These are phyloP conservation scores for Spongospora subterranea DNA, from an alignment of 208 protist genomes.

Conservation along the genomic window DNA sequence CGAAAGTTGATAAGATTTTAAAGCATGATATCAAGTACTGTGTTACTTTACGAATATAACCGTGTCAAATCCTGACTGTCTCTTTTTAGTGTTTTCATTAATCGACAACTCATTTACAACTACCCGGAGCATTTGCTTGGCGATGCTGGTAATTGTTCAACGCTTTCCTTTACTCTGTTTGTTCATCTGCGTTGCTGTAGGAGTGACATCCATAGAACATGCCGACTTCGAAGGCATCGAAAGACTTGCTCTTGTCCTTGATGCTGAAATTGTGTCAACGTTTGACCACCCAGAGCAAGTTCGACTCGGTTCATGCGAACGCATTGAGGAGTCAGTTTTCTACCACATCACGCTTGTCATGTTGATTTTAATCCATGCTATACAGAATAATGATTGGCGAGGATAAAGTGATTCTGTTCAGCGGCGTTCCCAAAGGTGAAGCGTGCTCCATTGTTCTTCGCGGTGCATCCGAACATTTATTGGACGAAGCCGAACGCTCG, in stretches of 20 bases:
- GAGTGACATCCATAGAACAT: constrained; percentile 97
- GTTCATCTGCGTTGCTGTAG: neutral
- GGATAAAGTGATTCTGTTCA: constrained; percentile 96
- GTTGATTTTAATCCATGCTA: neutral
- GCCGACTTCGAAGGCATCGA: constrained; percentile 97
- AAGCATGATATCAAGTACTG: constrained; percentile 47
- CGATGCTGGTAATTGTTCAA: constrained; percentile 59
- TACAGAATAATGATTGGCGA: constrained; percentile 94
- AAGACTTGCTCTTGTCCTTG: constrained; percentile 89
- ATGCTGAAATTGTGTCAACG: constrained; percentile 97
- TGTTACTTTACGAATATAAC: neutral
- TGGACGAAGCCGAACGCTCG: constrained; percentile 98
- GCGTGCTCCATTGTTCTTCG: constrained; percentile 99
- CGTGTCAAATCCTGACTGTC: constrained; percentile 81
- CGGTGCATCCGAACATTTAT: constrained; percentile 95
- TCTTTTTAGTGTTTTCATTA: constrained; percentile 98
- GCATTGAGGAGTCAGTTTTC: constrained; percentile 56
- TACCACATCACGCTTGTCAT: neutral
- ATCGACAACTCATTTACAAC: constrained; percentile 99
- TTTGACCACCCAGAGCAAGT: constrained; percentile 96
- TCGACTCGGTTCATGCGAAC: constrained; percentile 78
- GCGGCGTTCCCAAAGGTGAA: constrained; percentile 88
- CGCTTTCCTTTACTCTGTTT: neutral
- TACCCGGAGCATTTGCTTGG: constrained; percentile 98
- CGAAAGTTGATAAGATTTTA: constrained; percentile 89